Evolutionary conservation across 441 rosid genomes (phyloP), one percentile per base, ranked within the genome.

Genomic region (Gossypium lobatum): DNA sequence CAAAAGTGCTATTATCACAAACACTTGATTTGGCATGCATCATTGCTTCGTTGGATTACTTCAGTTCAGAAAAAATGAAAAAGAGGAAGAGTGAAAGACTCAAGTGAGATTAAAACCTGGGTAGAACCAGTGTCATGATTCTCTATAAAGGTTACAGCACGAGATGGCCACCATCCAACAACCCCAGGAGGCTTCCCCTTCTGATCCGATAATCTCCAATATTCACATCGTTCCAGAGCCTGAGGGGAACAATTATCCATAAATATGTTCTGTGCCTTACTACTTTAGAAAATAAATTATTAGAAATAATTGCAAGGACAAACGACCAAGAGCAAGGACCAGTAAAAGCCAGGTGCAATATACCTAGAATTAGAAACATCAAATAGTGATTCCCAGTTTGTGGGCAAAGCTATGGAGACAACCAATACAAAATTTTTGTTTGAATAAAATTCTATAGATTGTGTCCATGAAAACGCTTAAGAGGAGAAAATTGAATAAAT

Each of bases 151-250:
- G 97, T 95, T 71, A 95, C 93, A 79, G 98, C 97, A 79, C 98
- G 98, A 82, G 98, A 95, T 21, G 97, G 97, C 98, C 97, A 92
- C 98, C 97, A 95, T 73, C 98, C 98, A 64, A 95, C 85, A 71
- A 91, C 93, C 75, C 98, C 97, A 20, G 97, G 96, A 81, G 97
- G 97, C 82, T 88, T 91, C 79, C 97, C 96, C 77, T 88, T 88
- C 81, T 80, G 78, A 76, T 95, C 97, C 46, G 97, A 87, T 79
- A 95, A 83, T 81, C 98, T 88, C 98, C 97, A 89, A 75, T 91
- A 92, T 75, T 95, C 97, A 75, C 98, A 88, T 82, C 83, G 89
- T 68, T 85, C 90, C 79, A 95, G 82, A 3, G 88, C 91, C 98
- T 95, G 78, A 14, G 72, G 39, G 37, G 70, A 54, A 72, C 1